phyloP scores from a whole-genome alignment of 768 basidiomycete genomes.

The Goffeauzyma gilvescens region DNA sequence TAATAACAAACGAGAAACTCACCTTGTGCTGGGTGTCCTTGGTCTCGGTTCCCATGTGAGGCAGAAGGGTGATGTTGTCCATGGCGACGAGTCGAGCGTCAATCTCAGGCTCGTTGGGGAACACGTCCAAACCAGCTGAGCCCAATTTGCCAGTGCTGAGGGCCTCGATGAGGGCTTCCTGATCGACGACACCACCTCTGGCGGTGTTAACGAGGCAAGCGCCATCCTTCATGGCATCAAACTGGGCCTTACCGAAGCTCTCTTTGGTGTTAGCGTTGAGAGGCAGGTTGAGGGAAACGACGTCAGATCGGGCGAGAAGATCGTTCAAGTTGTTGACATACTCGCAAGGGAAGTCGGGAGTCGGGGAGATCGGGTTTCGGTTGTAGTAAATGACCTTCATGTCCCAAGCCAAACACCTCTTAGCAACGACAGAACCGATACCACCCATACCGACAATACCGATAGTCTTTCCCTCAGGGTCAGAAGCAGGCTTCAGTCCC shows the following conservation, averaged over 20 bases:
- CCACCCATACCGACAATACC: constrained; percentile 35
- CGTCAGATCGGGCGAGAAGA: constrained; percentile 55
- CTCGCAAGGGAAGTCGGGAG: constrained; percentile 49
- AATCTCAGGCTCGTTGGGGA: constrained; percentile 64
- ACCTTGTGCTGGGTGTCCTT: constrained; percentile 22
- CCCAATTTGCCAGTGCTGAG: constrained; percentile 72
- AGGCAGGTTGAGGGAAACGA: constrained; percentile 71
- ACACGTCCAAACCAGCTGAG: constrained; percentile 67
- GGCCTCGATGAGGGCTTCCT: constrained; percentile 66
- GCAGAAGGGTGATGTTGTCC: constrained; percentile 64
- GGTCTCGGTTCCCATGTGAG: constrained; percentile 55
- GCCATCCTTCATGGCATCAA: constrained; percentile 56
- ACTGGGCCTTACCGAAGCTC: constrained; percentile 54
- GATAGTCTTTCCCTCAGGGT: constrained; percentile 29
- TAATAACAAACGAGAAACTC: constrained; percentile 3
- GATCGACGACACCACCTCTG: constrained; percentile 75
- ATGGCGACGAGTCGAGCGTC: constrained; percentile 64
- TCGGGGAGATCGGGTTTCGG: constrained; percentile 37
- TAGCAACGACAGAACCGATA: constrained; percentile 37
- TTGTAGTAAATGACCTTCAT: constrained; percentile 69
- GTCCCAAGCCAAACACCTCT: constrained; percentile 47
- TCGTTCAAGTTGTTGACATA: constrained; percentile 47
- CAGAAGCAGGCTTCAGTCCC: constrained; percentile 19
- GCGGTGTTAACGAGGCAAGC: constrained; percentile 71
- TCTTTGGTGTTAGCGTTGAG: constrained; percentile 52